Evolutionary conservation across 73 alveolate species (phyloP).

Genomic region (Halteria grandinella): DNA sequence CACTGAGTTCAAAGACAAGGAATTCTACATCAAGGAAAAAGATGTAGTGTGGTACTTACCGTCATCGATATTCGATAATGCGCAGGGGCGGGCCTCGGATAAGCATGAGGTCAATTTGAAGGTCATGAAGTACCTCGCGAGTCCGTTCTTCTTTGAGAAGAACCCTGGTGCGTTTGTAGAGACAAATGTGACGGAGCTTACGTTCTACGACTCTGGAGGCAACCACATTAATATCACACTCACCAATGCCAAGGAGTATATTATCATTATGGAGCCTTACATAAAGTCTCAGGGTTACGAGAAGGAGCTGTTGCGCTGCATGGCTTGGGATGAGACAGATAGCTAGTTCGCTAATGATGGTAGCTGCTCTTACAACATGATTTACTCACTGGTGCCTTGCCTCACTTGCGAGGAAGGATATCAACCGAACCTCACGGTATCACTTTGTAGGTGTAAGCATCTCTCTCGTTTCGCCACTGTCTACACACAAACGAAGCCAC

Average conservation of each 20-base stretch:
- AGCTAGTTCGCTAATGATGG: constrained; percentile 6
- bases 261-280: constrained; percentile 31
- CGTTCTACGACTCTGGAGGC: constrained; percentile 29
- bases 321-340: constrained; percentile 13
- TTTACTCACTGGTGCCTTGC: constrained; percentile 34
- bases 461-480: constrained; percentile 45
- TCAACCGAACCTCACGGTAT: constrained; percentile 1
- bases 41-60: constrained; percentile 57
- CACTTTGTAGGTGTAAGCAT: constrained; percentile 55
- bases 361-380: constrained; percentile 11
- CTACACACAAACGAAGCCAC: constrained; percentile 8
- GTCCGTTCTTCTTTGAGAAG: constrained; percentile 28
- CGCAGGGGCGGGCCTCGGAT: constrained; percentile 43
- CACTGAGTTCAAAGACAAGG: background rate
- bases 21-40: constrained; percentile 34
- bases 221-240: constrained; percentile 10
- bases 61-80: constrained; percentile 4
- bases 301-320: constrained; percentile 33
- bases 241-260: background rate
- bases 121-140: constrained; percentile 56
- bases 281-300: constrained; percentile 2
- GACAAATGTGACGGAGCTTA: constrained; percentile 40
- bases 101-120: constrained; percentile 31
- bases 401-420: constrained; percentile 52
- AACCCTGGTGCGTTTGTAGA: constrained; percentile 27